A percentile compares a stretch with the other conserved stretches of the same genome.
These are phyloP conservation scores for Brassica incana DNA, from an alignment of 345 rosid genomes.

Conservation along the genomic window DNA sequence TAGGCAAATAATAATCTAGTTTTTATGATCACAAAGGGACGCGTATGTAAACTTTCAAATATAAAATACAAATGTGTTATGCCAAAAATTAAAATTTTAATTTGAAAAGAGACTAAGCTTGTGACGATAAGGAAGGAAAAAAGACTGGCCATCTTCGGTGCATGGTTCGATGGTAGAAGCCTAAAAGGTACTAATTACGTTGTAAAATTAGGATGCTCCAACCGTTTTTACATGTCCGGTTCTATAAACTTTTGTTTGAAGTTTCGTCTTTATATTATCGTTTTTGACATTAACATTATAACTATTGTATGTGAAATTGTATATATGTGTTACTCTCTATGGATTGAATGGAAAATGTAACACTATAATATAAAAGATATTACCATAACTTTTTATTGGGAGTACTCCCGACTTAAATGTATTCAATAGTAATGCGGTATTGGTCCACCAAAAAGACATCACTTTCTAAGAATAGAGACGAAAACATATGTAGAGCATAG, in stretches of 20 bases:
- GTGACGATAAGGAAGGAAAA: neutral
- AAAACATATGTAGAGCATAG: neutral
- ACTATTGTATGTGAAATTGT: neutral
- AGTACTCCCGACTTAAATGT: neutral
- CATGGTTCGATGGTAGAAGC: neutral
- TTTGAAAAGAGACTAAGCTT: neutral
- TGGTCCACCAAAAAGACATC: neutral
- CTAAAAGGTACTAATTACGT: neutral
- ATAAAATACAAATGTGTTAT: neutral
- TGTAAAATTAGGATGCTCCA: neutral
- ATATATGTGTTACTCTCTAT: neutral
- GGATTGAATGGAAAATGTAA: neutral
- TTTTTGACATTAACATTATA: neutral
- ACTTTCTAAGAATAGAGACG: neutral
- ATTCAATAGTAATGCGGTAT: neutral
- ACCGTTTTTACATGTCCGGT: neutral
- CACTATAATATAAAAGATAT: neutral
- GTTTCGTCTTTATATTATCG: neutral
- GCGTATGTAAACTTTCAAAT: neutral
- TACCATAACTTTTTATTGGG: neutral
- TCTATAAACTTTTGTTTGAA: neutral
- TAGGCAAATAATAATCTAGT: constrained; percentile 10
- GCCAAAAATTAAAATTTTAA: no score
- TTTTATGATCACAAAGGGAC: constrained; percentile 30
- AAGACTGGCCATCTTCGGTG: neutral